Conservation (phyloP, 352 stramenopile species). For the Globisporangium solare region DNA sequence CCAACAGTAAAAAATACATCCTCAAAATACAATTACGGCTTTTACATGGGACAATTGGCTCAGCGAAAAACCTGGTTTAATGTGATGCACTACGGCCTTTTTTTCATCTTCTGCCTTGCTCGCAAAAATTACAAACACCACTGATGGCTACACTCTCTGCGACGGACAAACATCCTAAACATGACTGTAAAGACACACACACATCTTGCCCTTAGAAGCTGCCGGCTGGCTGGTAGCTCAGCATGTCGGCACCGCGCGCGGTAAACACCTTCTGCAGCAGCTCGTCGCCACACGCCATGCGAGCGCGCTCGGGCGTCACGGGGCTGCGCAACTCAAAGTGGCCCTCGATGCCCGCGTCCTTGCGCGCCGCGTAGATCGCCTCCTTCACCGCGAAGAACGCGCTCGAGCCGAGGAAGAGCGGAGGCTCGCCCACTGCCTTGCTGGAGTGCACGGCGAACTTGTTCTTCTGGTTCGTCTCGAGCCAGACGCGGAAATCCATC, state of each 20-base stretch:
- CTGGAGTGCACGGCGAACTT: conserved; percentile 94
- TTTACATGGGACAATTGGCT: too few species aligned
- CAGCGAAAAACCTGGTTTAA: too few species aligned
- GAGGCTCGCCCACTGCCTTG: conserved; percentile 95
- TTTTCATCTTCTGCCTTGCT: too few species aligned
- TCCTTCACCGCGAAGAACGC: conserved; percentile 97
- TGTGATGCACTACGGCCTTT: too few species aligned
- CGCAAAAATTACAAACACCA: too few species aligned
- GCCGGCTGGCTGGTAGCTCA: conserved; percentile 51
- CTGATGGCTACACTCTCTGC: too few species aligned
- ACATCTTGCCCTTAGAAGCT: conserved; percentile 39
- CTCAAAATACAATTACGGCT: too few species aligned
- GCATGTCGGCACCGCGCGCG: conserved; percentile 53
- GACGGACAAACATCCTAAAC: too few species aligned
- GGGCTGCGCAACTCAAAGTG: conserved; percentile 78
- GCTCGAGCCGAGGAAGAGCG: conserved; percentile 92
- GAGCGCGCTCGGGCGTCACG: conserved; percentile 76
- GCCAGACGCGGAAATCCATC: conserved; percentile 91
- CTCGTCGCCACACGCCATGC: conserved; percentile 76
- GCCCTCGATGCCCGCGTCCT: conserved; percentile 47
- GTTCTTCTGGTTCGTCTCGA: conserved; percentile 93
- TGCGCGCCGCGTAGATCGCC: conserved; percentile 84
- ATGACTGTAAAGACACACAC: too few species aligned
- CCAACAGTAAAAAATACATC: too few species aligned
- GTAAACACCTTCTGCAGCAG: conserved; percentile 68